Evolutionary conservation across 192 early-diverging fungal species (phyloP).

Genomic region (Spizellomyces punctatus): DNA sequence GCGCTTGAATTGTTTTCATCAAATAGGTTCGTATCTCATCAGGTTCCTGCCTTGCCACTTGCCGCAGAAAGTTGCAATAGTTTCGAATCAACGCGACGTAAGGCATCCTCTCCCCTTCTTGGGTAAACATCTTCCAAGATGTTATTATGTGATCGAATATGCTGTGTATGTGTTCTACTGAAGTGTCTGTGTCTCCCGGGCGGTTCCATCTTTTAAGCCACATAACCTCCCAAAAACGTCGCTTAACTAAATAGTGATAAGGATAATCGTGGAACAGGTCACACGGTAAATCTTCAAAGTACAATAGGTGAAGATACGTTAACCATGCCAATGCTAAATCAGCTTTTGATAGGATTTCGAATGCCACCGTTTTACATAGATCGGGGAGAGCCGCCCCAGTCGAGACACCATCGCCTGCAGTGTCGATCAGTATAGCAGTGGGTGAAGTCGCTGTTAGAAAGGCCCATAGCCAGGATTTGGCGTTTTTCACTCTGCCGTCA

Average conservation of each 20-base stretch:
- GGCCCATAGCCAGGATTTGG: background rate
- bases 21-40: background rate
- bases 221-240: constrained; percentile 11
- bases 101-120: background rate
- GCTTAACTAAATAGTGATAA: constrained; percentile 9
- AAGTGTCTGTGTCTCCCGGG: background rate
- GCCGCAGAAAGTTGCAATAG: constrained; percentile 16
- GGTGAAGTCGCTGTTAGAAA: constrained; percentile 13
- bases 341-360: background rate
- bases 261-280: constrained; percentile 16
- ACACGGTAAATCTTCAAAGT: constrained; percentile 10
- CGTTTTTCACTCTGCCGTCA: background rate
- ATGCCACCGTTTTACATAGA: constrained; percentile 15
- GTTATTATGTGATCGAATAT: background rate
- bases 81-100: constrained; percentile 3
- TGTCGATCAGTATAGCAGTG: background rate
- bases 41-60: background rate
- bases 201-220: background rate
- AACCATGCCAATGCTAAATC: constrained; percentile 16
- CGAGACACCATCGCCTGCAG: background rate
- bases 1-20: background rate
- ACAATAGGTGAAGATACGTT: constrained; percentile 14
- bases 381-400: background rate
- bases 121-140: constrained; percentile 1
- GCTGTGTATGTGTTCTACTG: background rate